Evolutionary conservation across 257 asterid species (phyloP).

Genomic region (Salvia miltiorrhiza): DNA sequence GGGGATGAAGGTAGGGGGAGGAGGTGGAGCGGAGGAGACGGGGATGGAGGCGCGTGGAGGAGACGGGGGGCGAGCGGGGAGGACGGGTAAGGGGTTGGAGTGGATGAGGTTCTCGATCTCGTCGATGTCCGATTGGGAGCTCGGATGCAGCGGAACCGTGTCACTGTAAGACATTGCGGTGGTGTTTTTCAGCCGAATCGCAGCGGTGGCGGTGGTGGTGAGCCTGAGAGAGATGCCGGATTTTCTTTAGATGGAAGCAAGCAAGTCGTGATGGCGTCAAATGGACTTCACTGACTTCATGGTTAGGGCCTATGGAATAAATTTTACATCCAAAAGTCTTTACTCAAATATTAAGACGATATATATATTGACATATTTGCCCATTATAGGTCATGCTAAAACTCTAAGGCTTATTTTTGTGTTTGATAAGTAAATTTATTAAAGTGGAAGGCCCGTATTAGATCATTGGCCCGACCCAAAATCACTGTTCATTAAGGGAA

Average conservation of each 20-base stretch:
- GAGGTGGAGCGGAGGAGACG: constrained; percentile 40
- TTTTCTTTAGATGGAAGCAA: background rate
- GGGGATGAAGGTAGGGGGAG: constrained; percentile 48
- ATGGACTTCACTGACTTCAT: too few relatives aligned
- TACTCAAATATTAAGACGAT: too few relatives aligned
- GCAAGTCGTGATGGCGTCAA: constrained; percentile 14
- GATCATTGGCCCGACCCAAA: too few relatives aligned
- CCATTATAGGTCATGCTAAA: too few relatives aligned
- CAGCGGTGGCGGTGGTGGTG: constrained; percentile 13
- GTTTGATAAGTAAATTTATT: too few relatives aligned
- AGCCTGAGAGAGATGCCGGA: background rate
- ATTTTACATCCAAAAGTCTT: too few relatives aligned
- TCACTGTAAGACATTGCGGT: constrained; percentile 63
- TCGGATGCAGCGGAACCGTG: constrained; percentile 76
- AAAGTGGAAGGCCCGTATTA: too few relatives aligned
- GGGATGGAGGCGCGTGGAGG: constrained; percentile 85
- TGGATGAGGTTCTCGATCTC: constrained; percentile 95
- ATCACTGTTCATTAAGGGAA: too few relatives aligned
- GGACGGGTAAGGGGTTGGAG: constrained; percentile 59
- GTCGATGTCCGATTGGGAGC: constrained; percentile 93
- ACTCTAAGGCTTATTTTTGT: too few relatives aligned
- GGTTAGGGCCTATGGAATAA: too few relatives aligned
- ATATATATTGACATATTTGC: too few relatives aligned
- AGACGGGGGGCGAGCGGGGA: constrained; percentile 74
- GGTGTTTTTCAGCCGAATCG: constrained; percentile 9